Percentiles rank a stretch among this genome's conserved stretches.
phyloP scores from a whole-genome alignment of 306 rosid species.

The Neltuma alba region DNA sequence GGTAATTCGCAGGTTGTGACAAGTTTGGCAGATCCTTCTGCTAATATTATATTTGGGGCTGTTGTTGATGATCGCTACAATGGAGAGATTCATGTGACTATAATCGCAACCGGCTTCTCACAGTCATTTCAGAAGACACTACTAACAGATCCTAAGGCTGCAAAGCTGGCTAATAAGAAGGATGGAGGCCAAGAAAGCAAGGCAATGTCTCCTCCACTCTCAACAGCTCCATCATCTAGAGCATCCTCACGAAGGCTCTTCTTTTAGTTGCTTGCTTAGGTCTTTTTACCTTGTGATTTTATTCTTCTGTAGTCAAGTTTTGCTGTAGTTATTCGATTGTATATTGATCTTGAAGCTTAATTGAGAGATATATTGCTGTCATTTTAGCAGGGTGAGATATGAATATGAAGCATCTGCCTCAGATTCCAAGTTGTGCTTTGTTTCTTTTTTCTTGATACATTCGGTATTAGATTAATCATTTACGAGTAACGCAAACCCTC shows the following conservation, averaged over 20 bases:
- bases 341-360: slow-evolving; percentile 14
- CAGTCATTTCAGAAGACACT: slow-evolving; percentile 89
- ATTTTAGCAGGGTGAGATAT: not conserved
- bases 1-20: slow-evolving; percentile 70
- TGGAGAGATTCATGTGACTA: slow-evolving; percentile 93
- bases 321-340: slow-evolving; percentile 13
- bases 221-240: slow-evolving; percentile 63
- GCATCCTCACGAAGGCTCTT: slow-evolving; percentile 69
- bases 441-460: not conserved
- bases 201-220: slow-evolving; percentile 55
- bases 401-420: not conserved
- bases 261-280: slow-evolving; percentile 48
- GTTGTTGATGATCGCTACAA: slow-evolving; percentile 93
- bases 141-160: slow-evolving; percentile 87
- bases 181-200: slow-evolving; percentile 69
- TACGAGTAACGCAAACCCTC: not conserved
- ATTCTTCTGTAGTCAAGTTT: not conserved
- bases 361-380: not conserved
- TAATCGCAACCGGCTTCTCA: slow-evolving; percentile 93
- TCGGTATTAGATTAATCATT: not conserved
- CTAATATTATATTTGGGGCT: slow-evolving; percentile 94
- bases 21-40: slow-evolving; percentile 96
- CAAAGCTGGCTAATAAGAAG: slow-evolving; percentile 63
- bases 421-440: not conserved
- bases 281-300: not conserved